Evolutionary conservation across 345 rosid genomes (phyloP), one percentile per base, ranked within the genome.

Genomic region (Linum usitatissimum): DNA sequence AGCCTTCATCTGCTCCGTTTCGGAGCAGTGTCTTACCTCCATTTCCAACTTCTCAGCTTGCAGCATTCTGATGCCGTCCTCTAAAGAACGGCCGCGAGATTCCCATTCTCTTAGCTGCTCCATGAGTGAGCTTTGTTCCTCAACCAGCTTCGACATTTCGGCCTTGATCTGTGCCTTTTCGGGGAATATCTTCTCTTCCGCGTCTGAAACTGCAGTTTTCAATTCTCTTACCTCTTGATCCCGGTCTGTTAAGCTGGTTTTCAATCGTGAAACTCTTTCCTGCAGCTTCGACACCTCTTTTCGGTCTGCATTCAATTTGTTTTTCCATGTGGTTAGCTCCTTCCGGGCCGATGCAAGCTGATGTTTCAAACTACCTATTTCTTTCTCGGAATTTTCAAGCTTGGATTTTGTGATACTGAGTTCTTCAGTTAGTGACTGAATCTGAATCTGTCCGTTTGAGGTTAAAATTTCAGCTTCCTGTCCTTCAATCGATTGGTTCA

Each of bases 151-250:
- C 30, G 73, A 55, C 53, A 77, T 75, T 40, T 83, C 82, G 51
- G 65, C 70, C 68, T 79, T 84, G 63, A 88, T 63, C 34, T 78
- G 82, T 18, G 79, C 80, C 68, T 77, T 86, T 39, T 85, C 95
- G 13, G 69, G 64, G 55, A 75, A 71, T 60, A 81, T 83, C 57
- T 73, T 81, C 65, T 71, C 53, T 68, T 75, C 77, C n/a, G 80
- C 76, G 55, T 83, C 85, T 38, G 75, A 80, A 48, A 78, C 66
- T 10, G 75, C 78, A 18, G 54, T 58, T 74, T 76, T 77, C 59
- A 86, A 65, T 13, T 75, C 80, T 42, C 61, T 55, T 10, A 76
- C 59, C 71, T 75, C 77, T 31, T 40, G 64, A 66, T 78, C 77
- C 23, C 80, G 68, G 57, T 71, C 79, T 1, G 75, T 71, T 18